Base-by-base conservation (phyloP, 1,284 basidiomycete genomes). In the Ceratobasidium sp. region DNA sequence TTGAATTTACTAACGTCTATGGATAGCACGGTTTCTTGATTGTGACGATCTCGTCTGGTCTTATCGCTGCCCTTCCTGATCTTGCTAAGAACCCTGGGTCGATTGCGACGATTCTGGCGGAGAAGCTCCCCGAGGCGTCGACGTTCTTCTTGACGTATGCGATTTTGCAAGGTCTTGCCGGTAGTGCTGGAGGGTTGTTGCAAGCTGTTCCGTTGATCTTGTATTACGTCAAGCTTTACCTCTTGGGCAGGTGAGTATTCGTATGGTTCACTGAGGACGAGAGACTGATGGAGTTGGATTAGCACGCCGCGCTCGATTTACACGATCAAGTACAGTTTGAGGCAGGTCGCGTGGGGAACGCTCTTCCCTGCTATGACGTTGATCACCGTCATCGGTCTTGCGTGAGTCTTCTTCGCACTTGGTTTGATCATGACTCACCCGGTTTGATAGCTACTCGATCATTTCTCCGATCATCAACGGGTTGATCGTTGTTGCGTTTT, bases 401-500 rank as follows among this genome's bases (percentile, higher is more conserved):
- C 47, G 23, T 46, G 44, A 41, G 43, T 41, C 38, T 2, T 2
- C 9, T 35, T 11, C 55, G 38, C 21, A 26, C 32, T 44, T 66
- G 16, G 28, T 35, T 38, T 49, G 18, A 14, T 0, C 75, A 82
- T 81, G 81, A 75, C 78, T 81, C 41, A 38, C 47, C 16, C 18
- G 30, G 8, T 41, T 2, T 8, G 4, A 49, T 32, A 89, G 88
- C 2, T 99, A 99, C 83, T 91, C 91, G 63, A 87, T 98, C 80
- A 97, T 99, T 77, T 91, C 95, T 1, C 97, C 97, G 0, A 87
- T 99, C 79, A 93, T 98, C 83, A 97, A 95, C 79, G 96, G 96
- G 16, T 90, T 99, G 61, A 91, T 94, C 1, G 88, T 88, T 72
- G 85, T 87, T 55, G 90, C 93, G 2, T 98, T 98, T 85, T 88